Base-by-base conservation (phyloP, 257 asterid species). In the Solanum tacnaense region DNA sequence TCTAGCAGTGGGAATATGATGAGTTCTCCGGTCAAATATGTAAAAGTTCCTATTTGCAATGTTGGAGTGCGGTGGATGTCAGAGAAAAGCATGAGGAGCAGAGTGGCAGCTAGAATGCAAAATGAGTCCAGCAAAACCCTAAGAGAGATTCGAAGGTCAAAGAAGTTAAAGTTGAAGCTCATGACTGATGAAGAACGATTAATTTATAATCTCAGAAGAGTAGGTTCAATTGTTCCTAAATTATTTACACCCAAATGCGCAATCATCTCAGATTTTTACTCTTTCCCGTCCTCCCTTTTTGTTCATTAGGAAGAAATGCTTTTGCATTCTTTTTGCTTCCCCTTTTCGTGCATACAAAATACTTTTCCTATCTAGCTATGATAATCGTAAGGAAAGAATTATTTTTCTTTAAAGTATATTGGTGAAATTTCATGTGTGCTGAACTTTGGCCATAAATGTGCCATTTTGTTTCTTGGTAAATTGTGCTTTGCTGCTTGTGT, bases 101-200 rank as follows among this genome's bases (percentile, higher is more conserved):
- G 92, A 91, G 99, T 97, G 89, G 99, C 96, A 94, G 88, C 62
- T 29, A 91, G 96, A 84, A 93, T 93, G 95, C 92, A 89, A 27
- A 93, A 94, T 88, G 99, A 97, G 92, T 93, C 98, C 15, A 96
- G 98, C 38, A 97, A 96, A 90, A 92, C 94, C 72, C 91, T 93
- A 32, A 93, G 98, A 90, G 81, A 97, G 91, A 91, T 93, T 73
- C 93, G 99, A 31, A 92, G 99, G 92, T 98, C 99, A 5, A 92
- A 92, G 87, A 95, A 94, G 85, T 83, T 94, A 89, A 88, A 88
- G 87, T 92, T 91, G 94, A 94, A 93, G 83, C 87, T 97, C 92
- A 97, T 97, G 99, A 97, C 99, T 18, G 98, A 94, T 62, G 98
- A 94, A 90, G 98, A 94, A 89, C 95, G 98, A 71, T 94, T 97